Percentiles rank a stretch among this genome's conserved stretches.
Conservation (phyloP, 306 rosid genomes). For the Begonia peltatifolia region DNA sequence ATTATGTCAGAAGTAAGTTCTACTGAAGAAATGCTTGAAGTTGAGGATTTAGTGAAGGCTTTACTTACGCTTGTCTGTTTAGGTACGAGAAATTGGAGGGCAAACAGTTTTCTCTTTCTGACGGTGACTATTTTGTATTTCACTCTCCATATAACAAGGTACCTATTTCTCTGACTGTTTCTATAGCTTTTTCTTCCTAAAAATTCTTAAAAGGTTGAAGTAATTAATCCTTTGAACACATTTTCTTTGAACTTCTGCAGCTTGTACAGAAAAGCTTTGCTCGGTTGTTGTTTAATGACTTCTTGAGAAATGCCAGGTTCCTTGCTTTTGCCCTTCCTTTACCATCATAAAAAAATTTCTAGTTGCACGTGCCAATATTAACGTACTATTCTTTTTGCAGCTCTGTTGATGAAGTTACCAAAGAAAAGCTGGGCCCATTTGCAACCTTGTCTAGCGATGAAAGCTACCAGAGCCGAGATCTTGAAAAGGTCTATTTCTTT, state of each 20-base stretch:
- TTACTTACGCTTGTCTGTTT: slow-evolving; percentile 1
- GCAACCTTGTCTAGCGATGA: slow-evolving; percentile 56
- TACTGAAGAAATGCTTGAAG: no score
- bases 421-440: slow-evolving; percentile 74
- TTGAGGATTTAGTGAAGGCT: no score
- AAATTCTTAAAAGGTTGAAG: slow-evolving; percentile 4
- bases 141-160: slow-evolving; percentile 99
- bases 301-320: slow-evolving; percentile 67
- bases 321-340: slow-evolving; percentile 8
- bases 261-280: slow-evolving; percentile 98
- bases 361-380: slow-evolving; percentile 10
- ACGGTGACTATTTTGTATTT: slow-evolving; percentile 69
- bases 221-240: slow-evolving; percentile 3
- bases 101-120: slow-evolving; percentile 59
- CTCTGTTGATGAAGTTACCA: slow-evolving; percentile 52
- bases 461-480: slow-evolving; percentile 93
- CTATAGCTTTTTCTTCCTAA: background rate
- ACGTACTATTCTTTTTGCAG: slow-evolving; percentile 28
- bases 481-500: slow-evolving; percentile 57
- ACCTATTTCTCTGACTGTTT: background rate
- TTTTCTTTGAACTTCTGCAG: slow-evolving; percentile 33
- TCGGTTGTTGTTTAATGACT: slow-evolving; percentile 67
- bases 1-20: slow-evolving; percentile 58
- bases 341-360: slow-evolving; percentile 5
- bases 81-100: slow-evolving; percentile 82